A percentile compares a stretch with the other conserved stretches of the same genome.
Evolutionary conservation across 1,284 basidiomycete genomes (phyloP).

Genomic region (Malassezia nana): DNA sequence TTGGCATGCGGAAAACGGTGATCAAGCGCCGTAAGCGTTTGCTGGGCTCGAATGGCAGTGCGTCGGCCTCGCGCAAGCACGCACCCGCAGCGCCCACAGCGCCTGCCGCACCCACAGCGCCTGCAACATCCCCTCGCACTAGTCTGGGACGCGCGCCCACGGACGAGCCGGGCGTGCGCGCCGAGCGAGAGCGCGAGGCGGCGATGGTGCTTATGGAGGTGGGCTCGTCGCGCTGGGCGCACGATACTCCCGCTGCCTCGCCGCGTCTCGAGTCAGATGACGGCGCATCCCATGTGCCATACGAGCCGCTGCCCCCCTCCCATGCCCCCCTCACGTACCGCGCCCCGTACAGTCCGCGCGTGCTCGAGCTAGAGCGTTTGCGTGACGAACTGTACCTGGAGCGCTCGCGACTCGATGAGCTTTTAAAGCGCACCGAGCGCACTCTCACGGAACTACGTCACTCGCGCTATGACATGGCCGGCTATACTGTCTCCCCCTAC

Average conservation of each 20-base stretch:
- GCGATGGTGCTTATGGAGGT: slow-evolving; percentile 46
- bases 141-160: not conserved
- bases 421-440: slow-evolving; percentile 32
- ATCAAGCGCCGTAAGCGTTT: slow-evolving; percentile 96
- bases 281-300: not conserved
- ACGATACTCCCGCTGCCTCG: not conserved
- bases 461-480: not conserved
- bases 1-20: slow-evolving; percentile 96
- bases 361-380: slow-evolving; percentile 30
- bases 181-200: slow-evolving; percentile 39
- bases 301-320: not conserved
- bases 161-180: slow-evolving; percentile 17
- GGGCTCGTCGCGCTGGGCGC: slow-evolving; percentile 16
- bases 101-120: not conserved
- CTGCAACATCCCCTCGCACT: not conserved
- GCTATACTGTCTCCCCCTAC: not conserved
- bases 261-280: not conserved
- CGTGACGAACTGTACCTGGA: slow-evolving; percentile 35
- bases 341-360: slow-evolving; percentile 12
- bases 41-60: slow-evolving; percentile 52
- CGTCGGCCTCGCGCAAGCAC: not conserved
- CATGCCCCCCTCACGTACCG: not conserved
- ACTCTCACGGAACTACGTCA: slow-evolving; percentile 22
- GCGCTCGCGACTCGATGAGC: slow-evolving; percentile 29
- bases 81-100: not conserved